These are phyloP conservation scores for Alternaria triticimaculans DNA, from an alignment of 2,329 filamentous ascomycete species.

Conservation along the genomic window DNA sequence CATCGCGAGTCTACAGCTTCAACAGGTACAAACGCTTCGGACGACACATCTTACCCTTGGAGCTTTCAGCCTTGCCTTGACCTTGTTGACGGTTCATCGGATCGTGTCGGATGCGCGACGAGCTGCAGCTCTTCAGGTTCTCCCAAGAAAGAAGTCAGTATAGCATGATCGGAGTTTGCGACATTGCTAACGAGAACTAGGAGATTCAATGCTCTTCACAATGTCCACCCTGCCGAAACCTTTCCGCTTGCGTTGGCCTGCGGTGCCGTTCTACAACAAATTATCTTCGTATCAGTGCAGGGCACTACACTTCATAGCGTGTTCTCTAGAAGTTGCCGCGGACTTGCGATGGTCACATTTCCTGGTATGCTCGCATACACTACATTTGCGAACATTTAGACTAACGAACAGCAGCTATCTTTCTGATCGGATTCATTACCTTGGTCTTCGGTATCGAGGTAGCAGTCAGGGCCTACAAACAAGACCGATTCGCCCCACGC, in stretches of 20 bases:
- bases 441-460: conserved; percentile 70
- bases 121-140: conserved; percentile 40
- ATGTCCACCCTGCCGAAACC: conserved; percentile 49
- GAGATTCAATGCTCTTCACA: conserved; percentile 44
- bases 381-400: neutral
- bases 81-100: conserved; percentile 43
- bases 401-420: conserved; percentile 61
- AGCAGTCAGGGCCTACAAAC: conserved; percentile 61
- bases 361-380: conserved; percentile 40
- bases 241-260: conserved; percentile 50
- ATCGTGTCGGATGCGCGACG: conserved; percentile 49
- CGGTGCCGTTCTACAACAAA: conserved; percentile 47
- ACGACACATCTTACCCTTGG: conserved; percentile 50
- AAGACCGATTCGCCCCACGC: conserved; percentile 63
- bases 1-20: conserved; percentile 45
- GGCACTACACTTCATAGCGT: conserved; percentile 46
- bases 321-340: conserved; percentile 45
- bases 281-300: conserved; percentile 49
- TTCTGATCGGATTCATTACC: conserved; percentile 71
- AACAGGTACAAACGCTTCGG: conserved; percentile 47
- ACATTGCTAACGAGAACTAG: conserved; percentile 30
- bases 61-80: conserved; percentile 47
- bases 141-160: conserved; percentile 43
- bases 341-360: conserved; percentile 47
- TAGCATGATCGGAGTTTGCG: neutral